Base-by-base conservation (phyloP, 768 basidiomycete species). In the Harrya chromipes region DNA sequence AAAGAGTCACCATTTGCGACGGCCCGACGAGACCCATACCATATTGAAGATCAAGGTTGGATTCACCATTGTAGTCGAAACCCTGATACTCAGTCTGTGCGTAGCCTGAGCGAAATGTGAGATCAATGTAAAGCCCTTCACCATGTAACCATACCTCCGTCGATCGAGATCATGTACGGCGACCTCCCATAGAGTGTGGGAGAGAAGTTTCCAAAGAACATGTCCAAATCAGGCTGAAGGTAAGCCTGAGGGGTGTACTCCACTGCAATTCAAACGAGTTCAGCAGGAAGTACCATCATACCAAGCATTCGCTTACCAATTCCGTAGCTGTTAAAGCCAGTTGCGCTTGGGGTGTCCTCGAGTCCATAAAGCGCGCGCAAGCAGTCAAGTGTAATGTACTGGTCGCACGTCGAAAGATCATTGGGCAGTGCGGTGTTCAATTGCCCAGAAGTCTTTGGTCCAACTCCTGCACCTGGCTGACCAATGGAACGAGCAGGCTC, bases 191-290 rank as follows among this genome's bases (percentile, higher is more conserved):
- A 27, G 7, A 62, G 57, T 14, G 53, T 57, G 3, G 31, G 46
- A 27, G 37, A 64, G 42, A 38, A 55, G 40, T 51, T 58, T 39
- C 13, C 49, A 6, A 68, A 65, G 35, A 70, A 72, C 61, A 72
- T 52, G 19, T 67, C 38, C 27, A 69, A 27, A 49, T 70, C 70
- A 13, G 53, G 51, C n/a, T 56, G 53, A 23, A 67, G 43, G 50
- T 62, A 70, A 19, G 66, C 59, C 51, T 64, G 57, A 13, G 70
- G 72, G 7, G 67, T 62, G 49, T 62, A 71, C 42, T 71, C 71
- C 46, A 65, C 69, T 69, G 47, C 4, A 23, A 1, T 7, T 20
- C 17, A 42, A n/a, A 43, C 10, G 19, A 37, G 14, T 13, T 29
- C 29, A 29, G 12, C 29, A 13, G 2, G 29, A 4, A 13, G 29